phyloP scores from a whole-genome alignment of 345 rosid species.

The Durio zibethinus region DNA sequence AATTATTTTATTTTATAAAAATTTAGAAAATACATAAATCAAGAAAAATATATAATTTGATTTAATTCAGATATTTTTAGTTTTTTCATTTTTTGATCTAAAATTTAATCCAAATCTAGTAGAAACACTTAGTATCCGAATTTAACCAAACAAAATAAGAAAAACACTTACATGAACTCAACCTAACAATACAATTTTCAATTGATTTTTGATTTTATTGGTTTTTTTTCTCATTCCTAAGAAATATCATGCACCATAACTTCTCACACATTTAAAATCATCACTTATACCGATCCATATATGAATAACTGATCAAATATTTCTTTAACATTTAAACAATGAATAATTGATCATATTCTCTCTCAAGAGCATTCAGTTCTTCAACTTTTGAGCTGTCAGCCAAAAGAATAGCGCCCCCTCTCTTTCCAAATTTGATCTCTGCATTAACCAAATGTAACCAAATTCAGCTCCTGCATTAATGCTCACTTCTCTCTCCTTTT shows the following conservation, averaged over 20 bases:
- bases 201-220: too few relatives aligned
- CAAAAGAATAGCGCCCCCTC: constrained; percentile 67
- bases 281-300: not conserved
- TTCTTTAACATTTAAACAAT: constrained; percentile 39
- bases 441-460: constrained; percentile 29
- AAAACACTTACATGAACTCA: too few relatives aligned
- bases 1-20: too few relatives aligned
- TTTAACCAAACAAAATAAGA: too few relatives aligned
- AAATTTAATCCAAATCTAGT: too few relatives aligned
- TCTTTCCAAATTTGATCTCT: constrained; percentile 73
- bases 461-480: constrained; percentile 11
- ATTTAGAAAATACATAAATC: too few relatives aligned
- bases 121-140: too few relatives aligned
- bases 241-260: not conserved
- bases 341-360: constrained; percentile 78
- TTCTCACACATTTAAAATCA: not conserved
- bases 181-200: too few relatives aligned
- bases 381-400: constrained; percentile 78
- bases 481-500: not conserved
- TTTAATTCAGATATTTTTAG: too few relatives aligned
- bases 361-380: constrained; percentile 58
- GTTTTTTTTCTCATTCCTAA: too few relatives aligned
- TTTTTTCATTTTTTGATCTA: too few relatives aligned
- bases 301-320: not conserved
- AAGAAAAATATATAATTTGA: too few relatives aligned